Conservation (phyloP, 768 basidiomycete species). For the Suillus clintonianus region DNA sequence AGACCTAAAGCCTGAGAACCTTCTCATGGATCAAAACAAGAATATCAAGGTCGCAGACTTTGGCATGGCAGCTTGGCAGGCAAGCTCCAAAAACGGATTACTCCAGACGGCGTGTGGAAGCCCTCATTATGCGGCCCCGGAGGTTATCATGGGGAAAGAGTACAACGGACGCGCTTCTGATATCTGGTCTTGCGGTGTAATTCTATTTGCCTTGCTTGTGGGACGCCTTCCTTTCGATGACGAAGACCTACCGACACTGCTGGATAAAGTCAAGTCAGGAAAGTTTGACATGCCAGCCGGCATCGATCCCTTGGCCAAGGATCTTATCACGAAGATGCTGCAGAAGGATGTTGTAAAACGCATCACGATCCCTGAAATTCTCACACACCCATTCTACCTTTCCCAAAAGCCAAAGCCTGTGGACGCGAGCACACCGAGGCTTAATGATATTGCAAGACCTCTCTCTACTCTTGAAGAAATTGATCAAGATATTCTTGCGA, state of each 20-base stretch:
- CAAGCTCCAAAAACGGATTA: conserved; percentile 52
- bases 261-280: conserved; percentile 79
- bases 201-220: conserved; percentile 85
- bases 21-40: conserved; percentile 77
- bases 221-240: conserved; percentile 93
- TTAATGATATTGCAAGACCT: conserved; percentile 71
- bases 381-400: conserved; percentile 77
- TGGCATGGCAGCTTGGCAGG: conserved; percentile 96
- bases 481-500: conserved; percentile 87
- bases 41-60: conserved; percentile 97
- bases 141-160: conserved; percentile 78
- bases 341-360: conserved; percentile 70
- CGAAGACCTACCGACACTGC: conserved; percentile 74
- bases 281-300: conserved; percentile 72
- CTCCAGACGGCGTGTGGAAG: conserved; percentile 89
- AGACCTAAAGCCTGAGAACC: conserved; percentile 93
- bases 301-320: conserved; percentile 69
- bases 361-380: conserved; percentile 82
- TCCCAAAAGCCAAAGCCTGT: conserved; percentile 50
- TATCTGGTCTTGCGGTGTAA: conserved; percentile 97
- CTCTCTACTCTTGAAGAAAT: conserved; percentile 64
- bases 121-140: conserved; percentile 94
- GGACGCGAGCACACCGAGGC: conserved; percentile 49
- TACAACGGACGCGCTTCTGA: conserved; percentile 90
- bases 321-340: conserved; percentile 82